Evolutionary conservation across 1,139 yeast species (phyloP).

Genomic region (Blastobotrys niveus): DNA sequence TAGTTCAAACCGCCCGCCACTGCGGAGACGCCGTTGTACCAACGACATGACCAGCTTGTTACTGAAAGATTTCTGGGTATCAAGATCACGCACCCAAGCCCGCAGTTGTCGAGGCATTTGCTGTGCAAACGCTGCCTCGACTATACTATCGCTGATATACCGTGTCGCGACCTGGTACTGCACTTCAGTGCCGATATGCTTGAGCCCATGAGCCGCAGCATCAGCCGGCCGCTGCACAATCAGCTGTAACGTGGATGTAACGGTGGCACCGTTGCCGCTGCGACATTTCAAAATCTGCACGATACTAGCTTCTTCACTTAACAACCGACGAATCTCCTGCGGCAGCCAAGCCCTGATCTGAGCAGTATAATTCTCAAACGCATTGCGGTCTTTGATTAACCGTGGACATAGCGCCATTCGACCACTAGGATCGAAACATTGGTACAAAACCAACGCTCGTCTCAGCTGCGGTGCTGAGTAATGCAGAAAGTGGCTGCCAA

Average conservation of each 20-base stretch:
- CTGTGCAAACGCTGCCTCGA: constrained; percentile 3
- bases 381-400: not conserved
- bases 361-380: not conserved
- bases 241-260: not conserved
- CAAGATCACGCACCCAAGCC: constrained; percentile 12
- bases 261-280: not conserved
- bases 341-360: constrained; percentile 7
- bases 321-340: not conserved
- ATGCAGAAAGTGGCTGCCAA: constrained; percentile 2
- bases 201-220: not conserved
- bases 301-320: not conserved
- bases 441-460: constrained; percentile 6
- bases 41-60: constrained; percentile 1
- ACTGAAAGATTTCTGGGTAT: not conserved
- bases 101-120: not conserved
- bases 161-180: constrained; percentile 7
- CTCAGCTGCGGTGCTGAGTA: constrained; percentile 1
- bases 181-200: constrained; percentile 1
- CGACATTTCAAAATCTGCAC: not conserved
- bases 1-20: constrained; percentile 3
- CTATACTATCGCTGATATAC: constrained; percentile 6
- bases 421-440: constrained; percentile 11
- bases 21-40: not conserved
- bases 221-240: constrained; percentile 4
- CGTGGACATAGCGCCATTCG: constrained; percentile 5